Percentiles rank a stretch among this genome's conserved stretches.
These are phyloP conservation scores for Fonsecaea pugnacius DNA, from an alignment of 2,329 filamentous ascomycete genomes.

Conservation along the genomic window DNA sequence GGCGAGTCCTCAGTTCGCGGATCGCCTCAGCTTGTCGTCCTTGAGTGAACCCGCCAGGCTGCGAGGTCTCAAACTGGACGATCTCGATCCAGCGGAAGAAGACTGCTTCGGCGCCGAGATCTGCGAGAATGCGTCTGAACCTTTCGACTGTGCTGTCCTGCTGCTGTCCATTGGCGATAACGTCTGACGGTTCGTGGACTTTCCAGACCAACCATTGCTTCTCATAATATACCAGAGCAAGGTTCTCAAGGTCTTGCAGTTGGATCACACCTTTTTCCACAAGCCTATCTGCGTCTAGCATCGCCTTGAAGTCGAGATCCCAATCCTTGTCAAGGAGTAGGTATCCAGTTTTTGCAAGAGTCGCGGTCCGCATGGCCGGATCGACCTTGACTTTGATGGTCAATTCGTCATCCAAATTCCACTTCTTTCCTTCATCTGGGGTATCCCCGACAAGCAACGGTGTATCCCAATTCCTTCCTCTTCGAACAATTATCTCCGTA, in stretches of 20 bases:
- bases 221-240: constrained; percentile 63
- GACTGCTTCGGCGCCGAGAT: constrained; percentile 80
- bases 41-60: constrained; percentile 75
- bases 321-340: constrained; percentile 82
- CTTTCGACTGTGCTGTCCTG: constrained; percentile 76
- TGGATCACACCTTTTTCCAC: constrained; percentile 60
- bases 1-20: constrained; percentile 74
- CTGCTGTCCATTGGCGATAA: constrained; percentile 50
- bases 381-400: constrained; percentile 62
- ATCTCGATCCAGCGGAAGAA: constrained; percentile 95
- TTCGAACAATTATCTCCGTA: constrained; percentile 78
- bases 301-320: constrained; percentile 83
- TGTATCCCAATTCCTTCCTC: constrained; percentile 73
- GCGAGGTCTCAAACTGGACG: constrained; percentile 82
- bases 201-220: constrained; percentile 71
- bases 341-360: constrained; percentile 82
- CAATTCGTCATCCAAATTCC: constrained; percentile 56
- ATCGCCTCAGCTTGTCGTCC: constrained; percentile 75
- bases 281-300: constrained; percentile 73
- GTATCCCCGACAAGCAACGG: constrained; percentile 50
- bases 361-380: constrained; percentile 69
- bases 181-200: constrained; percentile 59
- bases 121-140: constrained; percentile 75
- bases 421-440: constrained; percentile 44
- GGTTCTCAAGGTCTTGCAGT: constrained; percentile 70